Percentiles rank a stretch among this genome's conserved stretches.
phyloP scores from a whole-genome alignment of 2,329 filamentous ascomycete genomes.

The Venturia effusa region DNA sequence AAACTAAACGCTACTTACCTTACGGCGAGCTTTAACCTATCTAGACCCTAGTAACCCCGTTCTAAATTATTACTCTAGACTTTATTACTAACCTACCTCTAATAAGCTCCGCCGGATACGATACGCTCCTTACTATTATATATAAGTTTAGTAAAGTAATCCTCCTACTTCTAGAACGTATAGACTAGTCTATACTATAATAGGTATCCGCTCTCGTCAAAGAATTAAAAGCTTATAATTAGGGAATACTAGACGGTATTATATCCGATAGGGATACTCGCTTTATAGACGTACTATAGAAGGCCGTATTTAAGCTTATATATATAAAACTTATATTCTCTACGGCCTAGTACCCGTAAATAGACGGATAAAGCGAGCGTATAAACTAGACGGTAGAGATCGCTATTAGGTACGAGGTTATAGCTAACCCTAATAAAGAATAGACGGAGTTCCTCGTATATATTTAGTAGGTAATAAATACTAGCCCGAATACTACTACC shows the following conservation, averaged over 20 bases:
- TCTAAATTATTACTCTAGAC: no score
- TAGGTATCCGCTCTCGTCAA: no score
- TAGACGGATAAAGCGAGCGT: neutral
- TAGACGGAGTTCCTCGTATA: no score
- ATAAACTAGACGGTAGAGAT: neutral
- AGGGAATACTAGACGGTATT: neutral
- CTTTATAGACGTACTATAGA: neutral
- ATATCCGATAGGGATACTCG: neutral
- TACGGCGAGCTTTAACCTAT: neutral
- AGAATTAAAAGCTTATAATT: no score
- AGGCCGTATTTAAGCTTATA: neutral
- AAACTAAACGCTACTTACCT: neutral
- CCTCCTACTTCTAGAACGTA: neutral
- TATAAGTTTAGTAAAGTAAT: no score
- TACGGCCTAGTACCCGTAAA: neutral
- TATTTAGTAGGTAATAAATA: no score
- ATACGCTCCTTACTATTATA: neutral
- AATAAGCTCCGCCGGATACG: no score
- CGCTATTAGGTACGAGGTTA: no score
- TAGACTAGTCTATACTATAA: neutral
- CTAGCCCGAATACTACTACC: no score
- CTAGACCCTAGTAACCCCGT: neutral
- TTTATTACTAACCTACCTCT: no score
- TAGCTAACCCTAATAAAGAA: no score
- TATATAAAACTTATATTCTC: neutral